These are phyloP conservation scores for Citrus trifoliata DNA, from an alignment of 345 rosid genomes.

Conservation along the genomic window DNA sequence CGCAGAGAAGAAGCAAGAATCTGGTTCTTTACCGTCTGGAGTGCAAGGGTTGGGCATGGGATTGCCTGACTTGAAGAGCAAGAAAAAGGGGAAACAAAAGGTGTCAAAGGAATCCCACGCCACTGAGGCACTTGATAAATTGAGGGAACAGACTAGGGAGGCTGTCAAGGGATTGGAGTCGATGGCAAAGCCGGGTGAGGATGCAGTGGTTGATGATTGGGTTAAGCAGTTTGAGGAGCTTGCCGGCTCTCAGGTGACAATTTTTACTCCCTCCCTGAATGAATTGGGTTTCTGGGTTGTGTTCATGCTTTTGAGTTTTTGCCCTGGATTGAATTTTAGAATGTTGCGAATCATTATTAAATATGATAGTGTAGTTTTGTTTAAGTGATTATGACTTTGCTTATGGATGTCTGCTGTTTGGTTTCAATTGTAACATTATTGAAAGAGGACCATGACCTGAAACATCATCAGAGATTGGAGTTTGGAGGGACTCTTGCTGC, in stretches of 20 bases:
- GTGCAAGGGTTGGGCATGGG: constrained; percentile 92
- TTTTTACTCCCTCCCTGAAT: neutral
- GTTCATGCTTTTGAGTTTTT: neutral
- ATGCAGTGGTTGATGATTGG: constrained; percentile 91
- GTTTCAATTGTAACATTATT: neutral
- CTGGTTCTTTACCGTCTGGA: constrained; percentile 45
- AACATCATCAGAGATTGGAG: neutral
- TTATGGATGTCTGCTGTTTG: neutral
- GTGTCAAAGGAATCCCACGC: constrained; percentile 67
- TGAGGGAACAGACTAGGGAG: constrained; percentile 84
- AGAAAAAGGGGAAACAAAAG: constrained; percentile 79
- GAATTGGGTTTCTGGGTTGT: neutral
- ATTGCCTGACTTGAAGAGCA: constrained; percentile 81
- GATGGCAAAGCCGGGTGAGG: constrained; percentile 48
- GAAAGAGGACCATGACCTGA: neutral
- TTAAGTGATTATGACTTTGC: neutral
- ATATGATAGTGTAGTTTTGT: neutral
- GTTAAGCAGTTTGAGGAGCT: constrained; percentile 95
- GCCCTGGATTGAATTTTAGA: neutral
- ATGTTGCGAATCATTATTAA: neutral
- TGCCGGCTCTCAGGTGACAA: constrained; percentile 69
- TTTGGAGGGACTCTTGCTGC: neutral
- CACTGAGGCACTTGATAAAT: constrained; percentile 75
- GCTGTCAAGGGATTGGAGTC: constrained; percentile 82
- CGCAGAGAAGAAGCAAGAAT: constrained; percentile 35